phyloP scores from a whole-genome alignment of 225 moss, liverwort and hornwort species.

The Sphagnum tenellum region DNA sequence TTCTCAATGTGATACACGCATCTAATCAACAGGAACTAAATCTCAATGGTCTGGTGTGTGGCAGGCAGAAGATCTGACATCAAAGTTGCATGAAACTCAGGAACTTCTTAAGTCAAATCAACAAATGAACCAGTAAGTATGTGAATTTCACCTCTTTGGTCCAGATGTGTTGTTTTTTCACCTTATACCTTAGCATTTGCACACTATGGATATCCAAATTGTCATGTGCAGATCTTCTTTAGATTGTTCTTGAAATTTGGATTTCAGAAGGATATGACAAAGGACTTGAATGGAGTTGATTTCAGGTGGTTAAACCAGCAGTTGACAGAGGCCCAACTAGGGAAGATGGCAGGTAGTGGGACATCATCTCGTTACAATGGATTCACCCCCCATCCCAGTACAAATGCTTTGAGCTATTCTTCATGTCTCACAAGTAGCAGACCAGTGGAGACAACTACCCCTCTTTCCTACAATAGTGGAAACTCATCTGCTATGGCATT shows the following conservation, averaged over 20 bases:
- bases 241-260: too few relatives aligned
- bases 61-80: conserved; percentile 67
- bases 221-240: too few relatives aligned
- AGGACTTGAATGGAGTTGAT: not conserved
- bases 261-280: too few relatives aligned
- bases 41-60: not conserved
- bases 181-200: too few relatives aligned
- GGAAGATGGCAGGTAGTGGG: conserved; percentile 42
- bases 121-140: conserved; percentile 93
- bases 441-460: conserved; percentile 39
- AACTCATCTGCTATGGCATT: conserved; percentile 32
- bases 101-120: conserved; percentile 84
- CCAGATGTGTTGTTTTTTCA: too few relatives aligned
- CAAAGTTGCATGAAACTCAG: conserved; percentile 83
- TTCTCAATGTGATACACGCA: too few relatives aligned
- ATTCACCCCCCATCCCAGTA: conserved; percentile 33
- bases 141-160: too few relatives aligned
- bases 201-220: too few relatives aligned
- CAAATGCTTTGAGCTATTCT: conserved; percentile 26
- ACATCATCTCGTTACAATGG: conserved; percentile 46
- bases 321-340: conserved; percentile 90
- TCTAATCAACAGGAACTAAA: too few relatives aligned
- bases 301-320: conserved; percentile 99
- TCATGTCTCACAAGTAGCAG: conserved; percentile 43
- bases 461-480: conserved; percentile 41